Base-by-base conservation (phyloP, 2,329 filamentous ascomycete species). In the Fusarium odoratissimum region DNA sequence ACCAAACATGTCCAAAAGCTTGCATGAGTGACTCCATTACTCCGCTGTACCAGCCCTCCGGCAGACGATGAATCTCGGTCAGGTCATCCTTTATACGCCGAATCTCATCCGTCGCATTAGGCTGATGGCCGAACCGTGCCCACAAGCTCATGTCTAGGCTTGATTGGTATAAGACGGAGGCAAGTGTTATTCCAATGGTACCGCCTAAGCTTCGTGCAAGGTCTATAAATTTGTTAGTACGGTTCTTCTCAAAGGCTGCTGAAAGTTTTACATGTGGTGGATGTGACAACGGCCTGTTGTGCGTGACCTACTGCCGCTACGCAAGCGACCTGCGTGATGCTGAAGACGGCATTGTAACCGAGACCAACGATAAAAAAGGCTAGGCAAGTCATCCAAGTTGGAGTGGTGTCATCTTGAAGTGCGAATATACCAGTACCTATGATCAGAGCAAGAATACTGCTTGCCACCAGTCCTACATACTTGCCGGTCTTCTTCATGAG, bases 401-500 rank as follows among this genome's bases (percentile, higher is more conserved):
- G 44, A 11, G 23, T 60, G 1, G 21, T 13, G 3, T 35, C 19
- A 4, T 33, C 56, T n/a, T 64, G 55, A 14, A 64, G 21, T 3
- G 38, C 31, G 11, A 60, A 64, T 16, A 64, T 12, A 1, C n/a
- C 12, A n/a, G 79, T 54, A 84, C 88, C 11, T 90, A 35, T 19
- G 5, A 64, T 52, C 17, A 67, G 17, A 10, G 81, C 8, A 83
- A 82, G 52, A 7, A 55, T 19, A 19, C 65, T 40, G 11, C 40
- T 90, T 84, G 80, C 95, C 0, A 44, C 38, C 6, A 60, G 17
- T 0, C 60, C 31, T 1, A 64, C n/a, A 21, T 64, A 95, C 52
- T 88, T 89, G 5, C 93, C 93, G 0, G 91, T 95, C 46, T 82
- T 84, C 71, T 92, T 91, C 91, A 95, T 95, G 72, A 94, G 80